phyloP scores from a whole-genome alignment of 352 stramenopile genomes.

The Phytophthora niederhauseri region DNA sequence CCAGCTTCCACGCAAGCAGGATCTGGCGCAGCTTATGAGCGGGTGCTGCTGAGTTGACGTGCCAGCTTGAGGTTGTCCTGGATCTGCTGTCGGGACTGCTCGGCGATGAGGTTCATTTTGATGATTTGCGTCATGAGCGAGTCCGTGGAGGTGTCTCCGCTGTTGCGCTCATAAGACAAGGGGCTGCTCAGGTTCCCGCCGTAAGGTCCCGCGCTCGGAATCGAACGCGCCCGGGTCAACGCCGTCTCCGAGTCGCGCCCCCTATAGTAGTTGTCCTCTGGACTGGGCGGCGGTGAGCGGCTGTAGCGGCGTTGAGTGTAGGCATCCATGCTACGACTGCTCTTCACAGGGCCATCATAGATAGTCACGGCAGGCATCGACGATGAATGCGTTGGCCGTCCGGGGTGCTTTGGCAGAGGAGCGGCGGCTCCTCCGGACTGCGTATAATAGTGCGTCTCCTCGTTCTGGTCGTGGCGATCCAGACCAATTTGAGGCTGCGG shows the following conservation, averaged over 20 bases:
- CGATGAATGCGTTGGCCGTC: constrained; percentile 23
- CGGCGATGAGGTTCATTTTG: constrained; percentile 78
- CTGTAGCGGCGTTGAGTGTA: constrained; percentile 27
- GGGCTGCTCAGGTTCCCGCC: constrained; percentile 24
- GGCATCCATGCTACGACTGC: constrained; percentile 30
- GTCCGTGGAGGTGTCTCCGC: constrained; percentile 40
- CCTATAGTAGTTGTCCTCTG: constrained; percentile 26
- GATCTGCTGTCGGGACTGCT: constrained; percentile 67
- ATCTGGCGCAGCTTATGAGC: constrained; percentile 25
- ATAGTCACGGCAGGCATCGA: constrained; percentile 35
- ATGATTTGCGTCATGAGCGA: constrained; percentile 75
- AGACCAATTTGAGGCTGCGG: constrained; percentile 34
- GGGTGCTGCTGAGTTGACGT: constrained; percentile 43
- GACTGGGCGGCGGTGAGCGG: constrained; percentile 10
- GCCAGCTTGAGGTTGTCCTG: constrained; percentile 65
- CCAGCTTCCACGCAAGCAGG: constrained; percentile 35
- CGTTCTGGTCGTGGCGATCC: constrained; percentile 9
- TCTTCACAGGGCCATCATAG: constrained; percentile 24
- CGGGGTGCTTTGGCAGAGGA: constrained; percentile 25
- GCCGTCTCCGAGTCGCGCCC: constrained; percentile 36
- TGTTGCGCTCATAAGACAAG: constrained; percentile 16
- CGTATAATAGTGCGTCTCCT: constrained; percentile 8
- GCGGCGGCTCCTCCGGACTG: constrained; percentile 11
- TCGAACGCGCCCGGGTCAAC: constrained; percentile 22
- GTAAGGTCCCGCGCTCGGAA: constrained; percentile 8